These are phyloP conservation scores for Wickerhamiella brachini DNA, from an alignment of 805 yeast genomes.

Conservation along the genomic window DNA sequence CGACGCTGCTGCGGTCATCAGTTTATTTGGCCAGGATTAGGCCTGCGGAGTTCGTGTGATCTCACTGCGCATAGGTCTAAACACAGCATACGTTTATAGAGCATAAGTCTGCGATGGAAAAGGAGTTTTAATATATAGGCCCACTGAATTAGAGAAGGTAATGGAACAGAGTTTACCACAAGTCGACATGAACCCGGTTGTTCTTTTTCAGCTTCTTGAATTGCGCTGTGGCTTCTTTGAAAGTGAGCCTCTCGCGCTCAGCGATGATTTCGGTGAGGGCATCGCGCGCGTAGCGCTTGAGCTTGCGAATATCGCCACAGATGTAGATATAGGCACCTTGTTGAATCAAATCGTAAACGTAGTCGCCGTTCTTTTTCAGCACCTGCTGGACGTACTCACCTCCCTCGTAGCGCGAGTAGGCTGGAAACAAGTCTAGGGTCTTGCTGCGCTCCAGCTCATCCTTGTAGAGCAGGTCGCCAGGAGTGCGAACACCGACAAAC, in stretches of 20 bases:
- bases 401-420: slow-evolving; percentile 9
- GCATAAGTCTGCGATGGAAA: too few species aligned
- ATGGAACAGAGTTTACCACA: slow-evolving; percentile 31
- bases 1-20: slow-evolving; percentile 17
- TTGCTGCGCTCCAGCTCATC: slow-evolving; percentile 4
- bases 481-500: slow-evolving; percentile 12
- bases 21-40: slow-evolving; percentile 12
- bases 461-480: slow-evolving; percentile 9
- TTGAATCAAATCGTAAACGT: slow-evolving; percentile 7
- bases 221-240: slow-evolving; percentile 6
- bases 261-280: slow-evolving; percentile 9
- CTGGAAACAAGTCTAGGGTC: slow-evolving; percentile 7
- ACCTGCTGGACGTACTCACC: slow-evolving; percentile 8
- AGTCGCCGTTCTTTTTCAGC: slow-evolving; percentile 5
- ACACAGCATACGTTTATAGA: too few species aligned
- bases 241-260: slow-evolving; percentile 1
- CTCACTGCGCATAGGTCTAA: too few species aligned
- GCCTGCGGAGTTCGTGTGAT: too few species aligned
- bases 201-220: slow-evolving; percentile 16
- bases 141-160: too few species aligned
- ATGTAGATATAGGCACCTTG: slow-evolving; percentile 12
- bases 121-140: too few species aligned
- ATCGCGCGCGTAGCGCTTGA: slow-evolving; percentile 8
- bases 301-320: slow-evolving; percentile 14
- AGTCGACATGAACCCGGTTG: slow-evolving; percentile 29